A percentile compares a stretch with the other conserved stretches of the same genome.
Evolutionary conservation across 2,329 filamentous ascomycete genomes (phyloP).

Genomic region (Calycina herbarum): DNA sequence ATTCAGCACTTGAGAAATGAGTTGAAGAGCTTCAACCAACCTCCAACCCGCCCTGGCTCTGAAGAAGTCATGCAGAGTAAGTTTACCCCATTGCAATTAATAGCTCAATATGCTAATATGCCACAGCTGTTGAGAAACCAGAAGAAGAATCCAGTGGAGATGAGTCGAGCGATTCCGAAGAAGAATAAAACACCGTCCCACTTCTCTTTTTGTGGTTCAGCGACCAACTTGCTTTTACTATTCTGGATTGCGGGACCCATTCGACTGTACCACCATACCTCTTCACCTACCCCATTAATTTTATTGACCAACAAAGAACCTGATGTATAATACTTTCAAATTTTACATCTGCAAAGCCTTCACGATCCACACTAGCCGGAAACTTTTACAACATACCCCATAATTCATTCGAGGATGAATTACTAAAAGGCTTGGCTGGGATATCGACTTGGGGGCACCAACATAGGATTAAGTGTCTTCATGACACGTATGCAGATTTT

Average conservation of each 20-base stretch:
- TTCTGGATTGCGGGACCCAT: neutral
- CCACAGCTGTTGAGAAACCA: conserved; percentile 34
- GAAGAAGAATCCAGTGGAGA: conserved; percentile 52
- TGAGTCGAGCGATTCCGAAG: conserved; percentile 55
- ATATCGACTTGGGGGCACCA: neutral
- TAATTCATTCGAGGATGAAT: neutral
- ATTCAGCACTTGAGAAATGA: conserved; percentile 64
- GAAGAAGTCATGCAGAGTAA: conserved; percentile 43
- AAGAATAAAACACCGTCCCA: conserved; percentile 34
- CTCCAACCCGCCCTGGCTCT: conserved; percentile 29
- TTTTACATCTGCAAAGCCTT: conserved; percentile 2
- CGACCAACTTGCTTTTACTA: neutral
- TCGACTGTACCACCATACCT: conserved; percentile 14
- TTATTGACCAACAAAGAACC: conserved; percentile 5
- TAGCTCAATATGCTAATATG: conserved; percentile 19
- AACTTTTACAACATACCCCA: neutral
- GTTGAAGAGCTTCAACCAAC: conserved; percentile 47
- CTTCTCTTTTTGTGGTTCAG: neutral
- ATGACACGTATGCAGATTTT: neutral
- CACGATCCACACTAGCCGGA: neutral
- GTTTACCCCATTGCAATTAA: conserved; percentile 13
- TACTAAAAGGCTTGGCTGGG: neutral
- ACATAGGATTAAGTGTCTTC: neutral
- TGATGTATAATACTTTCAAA: conserved; percentile 15
- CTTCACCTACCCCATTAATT: conserved; percentile 1